Percentiles rank a stretch among this genome's conserved stretches.
Conservation (phyloP, 2,329 filamentous ascomycete species). For the Cladosporium sp. region DNA sequence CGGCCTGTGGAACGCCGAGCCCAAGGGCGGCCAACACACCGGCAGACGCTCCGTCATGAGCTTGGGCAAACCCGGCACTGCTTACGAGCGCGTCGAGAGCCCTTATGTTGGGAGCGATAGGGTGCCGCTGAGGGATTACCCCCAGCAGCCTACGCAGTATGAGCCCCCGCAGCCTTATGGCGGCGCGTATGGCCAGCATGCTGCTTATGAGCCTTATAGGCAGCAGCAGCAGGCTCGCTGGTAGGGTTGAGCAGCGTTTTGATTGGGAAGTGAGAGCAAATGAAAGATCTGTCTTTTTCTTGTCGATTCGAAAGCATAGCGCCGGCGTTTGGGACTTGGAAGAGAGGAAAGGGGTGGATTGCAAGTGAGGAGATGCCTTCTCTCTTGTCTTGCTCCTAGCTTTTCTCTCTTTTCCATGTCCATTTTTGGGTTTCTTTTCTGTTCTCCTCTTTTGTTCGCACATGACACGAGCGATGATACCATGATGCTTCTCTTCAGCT, state of each 20-base stretch:
- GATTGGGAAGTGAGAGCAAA: not conserved
- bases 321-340: conserved; percentile 12
- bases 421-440: no score
- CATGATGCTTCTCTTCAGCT: conserved; percentile 13
- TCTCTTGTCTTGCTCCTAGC: not conserved
- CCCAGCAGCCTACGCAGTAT: conserved; percentile 12
- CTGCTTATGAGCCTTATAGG: conserved; percentile 41
- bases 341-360: no score
- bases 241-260: not conserved
- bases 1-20: conserved; percentile 31
- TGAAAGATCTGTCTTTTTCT: not conserved
- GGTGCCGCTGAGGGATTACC: conserved; percentile 25
- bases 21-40: conserved; percentile 4
- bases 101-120: conserved; percentile 33
- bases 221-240: conserved; percentile 16
- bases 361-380: not conserved
- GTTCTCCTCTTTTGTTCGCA: no score
- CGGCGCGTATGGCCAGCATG: conserved; percentile 22
- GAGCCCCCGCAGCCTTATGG: conserved; percentile 12
- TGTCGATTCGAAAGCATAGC: conserved; percentile 14
- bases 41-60: conserved; percentile 34
- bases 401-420: not conserved
- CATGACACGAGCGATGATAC: conserved; percentile 16
- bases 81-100: conserved; percentile 52
- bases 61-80: conserved; percentile 58